Base-by-base conservation (phyloP, 2,329 filamentous ascomycete genomes). In the Monilinia fructigena region DNA sequence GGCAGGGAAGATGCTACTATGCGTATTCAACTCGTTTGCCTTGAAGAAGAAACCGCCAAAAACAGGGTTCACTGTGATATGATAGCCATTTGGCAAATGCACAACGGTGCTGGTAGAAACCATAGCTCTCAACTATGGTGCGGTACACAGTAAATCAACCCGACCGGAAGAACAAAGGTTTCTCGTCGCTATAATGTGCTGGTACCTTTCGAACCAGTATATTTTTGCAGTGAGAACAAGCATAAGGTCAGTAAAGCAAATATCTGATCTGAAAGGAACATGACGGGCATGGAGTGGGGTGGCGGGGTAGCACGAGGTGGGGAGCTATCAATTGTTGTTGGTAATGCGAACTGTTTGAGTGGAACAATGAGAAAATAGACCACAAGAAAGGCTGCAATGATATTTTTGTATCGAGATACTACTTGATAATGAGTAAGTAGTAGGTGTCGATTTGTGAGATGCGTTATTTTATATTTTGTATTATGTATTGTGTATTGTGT, bases 31-130 rank as follows among this genome's bases (percentile, higher is more conserved):
- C 69, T 95, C 89, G 75, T 92, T 89, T 66, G 88, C 86, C 77
- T 93, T 95, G 86, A 97, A 97, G 74, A 89, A 91, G 66, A 95
- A 83, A 42, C 94, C 94, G n/a, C 91, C 92, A 76, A 97, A 97
- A 35, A 97, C 92, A 0, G 93, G 91, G 18, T 87, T 87, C 42
- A 96, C 90, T 3, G 88, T 89, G 75, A 95, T 85, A 70, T 84
- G 89, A 79, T 95, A 92, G 74, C 93, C 94, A 79, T 97, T 96
- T 58, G 94, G 94, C 72, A 98, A 82, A 77, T 90, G 85, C 68
- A 93, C 82, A 56, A 85, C 76, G 59, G 61, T 71, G 23, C 68
- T 68, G 3, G 67, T 68, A 3, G 72, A 68, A 16, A 71, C 68
- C 74, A 75, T 76, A 8, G 47, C 66, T 64, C 28, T 26, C 50